A percentile compares a stretch with the other conserved stretches of the same genome.
Evolutionary conservation across 495 filamentous ascomycete genomes (phyloP).

Genomic region (Pyrenula aspistea): DNA sequence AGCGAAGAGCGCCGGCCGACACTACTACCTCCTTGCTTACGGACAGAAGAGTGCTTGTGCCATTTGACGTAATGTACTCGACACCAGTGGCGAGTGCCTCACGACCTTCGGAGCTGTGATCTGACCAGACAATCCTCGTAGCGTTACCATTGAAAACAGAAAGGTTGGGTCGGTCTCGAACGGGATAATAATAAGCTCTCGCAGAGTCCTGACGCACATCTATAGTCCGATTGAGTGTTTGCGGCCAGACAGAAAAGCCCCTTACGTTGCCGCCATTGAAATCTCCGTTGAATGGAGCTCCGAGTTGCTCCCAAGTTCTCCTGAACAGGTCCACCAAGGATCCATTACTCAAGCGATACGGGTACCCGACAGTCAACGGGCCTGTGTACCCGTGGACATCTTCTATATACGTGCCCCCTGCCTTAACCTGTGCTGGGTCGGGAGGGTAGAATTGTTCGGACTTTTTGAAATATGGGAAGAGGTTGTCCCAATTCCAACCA

Average conservation of each 20-base stretch:
- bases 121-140: slow-evolving; percentile 2
- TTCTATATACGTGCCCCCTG: slow-evolving; percentile 31
- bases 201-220: too few species aligned
- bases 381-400: slow-evolving; percentile 33
- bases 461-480: slow-evolving; percentile 19
- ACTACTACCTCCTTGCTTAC: slow-evolving; percentile 46
- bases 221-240: too few species aligned
- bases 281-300: too few species aligned
- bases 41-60: slow-evolving; percentile 22
- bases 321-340: too few species aligned
- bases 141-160: slow-evolving; percentile 20
- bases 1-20: slow-evolving; percentile 42
- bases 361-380: slow-evolving; percentile 35
- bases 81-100: slow-evolving; percentile 19
- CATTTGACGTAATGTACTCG: slow-evolving; percentile 18
- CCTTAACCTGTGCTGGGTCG: slow-evolving; percentile 20
- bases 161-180: slow-evolving; percentile 15
- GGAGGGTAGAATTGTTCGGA: slow-evolving; percentile 19
- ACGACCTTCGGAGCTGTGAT: slow-evolving; percentile 5
- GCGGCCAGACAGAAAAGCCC: too few species aligned
- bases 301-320: too few species aligned
- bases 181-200: too few species aligned
- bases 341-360: too few species aligned
- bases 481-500: slow-evolving; percentile 21
- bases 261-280: too few species aligned